Evolutionary conservation across 2,329 filamentous ascomycete species (phyloP).

Genomic region (Diaporthe sp.): DNA sequence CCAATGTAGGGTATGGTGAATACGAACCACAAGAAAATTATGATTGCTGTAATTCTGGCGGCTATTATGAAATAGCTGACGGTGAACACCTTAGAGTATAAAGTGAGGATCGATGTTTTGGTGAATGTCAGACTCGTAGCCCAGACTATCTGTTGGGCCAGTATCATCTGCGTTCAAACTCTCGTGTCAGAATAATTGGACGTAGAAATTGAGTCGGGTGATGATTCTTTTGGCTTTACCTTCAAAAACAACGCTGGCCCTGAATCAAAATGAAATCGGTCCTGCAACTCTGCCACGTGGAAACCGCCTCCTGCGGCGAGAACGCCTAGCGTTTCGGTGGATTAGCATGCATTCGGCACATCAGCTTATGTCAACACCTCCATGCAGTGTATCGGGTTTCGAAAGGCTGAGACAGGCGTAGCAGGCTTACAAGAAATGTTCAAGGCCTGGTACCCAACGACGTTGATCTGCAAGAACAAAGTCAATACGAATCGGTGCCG

Average conservation of each 20-base stretch:
- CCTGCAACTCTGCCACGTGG: constrained; percentile 10
- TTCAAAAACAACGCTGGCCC: constrained; percentile 5
- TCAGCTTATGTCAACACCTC: background rate
- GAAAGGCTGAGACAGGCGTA: background rate
- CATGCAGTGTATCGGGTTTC: background rate
- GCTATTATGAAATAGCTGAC: constrained; percentile 4
- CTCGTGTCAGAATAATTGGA: background rate
- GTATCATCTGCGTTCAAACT: background rate
- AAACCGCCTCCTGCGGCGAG: constrained; percentile 17
- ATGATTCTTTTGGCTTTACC: background rate
- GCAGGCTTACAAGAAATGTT: constrained; percentile 5
- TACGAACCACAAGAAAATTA: constrained; percentile 16
- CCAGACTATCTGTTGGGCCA: constrained; percentile 12
- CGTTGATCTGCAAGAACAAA: background rate
- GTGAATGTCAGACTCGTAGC: background rate
- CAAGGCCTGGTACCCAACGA: constrained; percentile 2
- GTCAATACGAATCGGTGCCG: background rate
- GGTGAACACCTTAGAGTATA: background rate
- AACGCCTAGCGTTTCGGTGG: background rate
- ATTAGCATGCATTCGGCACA: background rate
- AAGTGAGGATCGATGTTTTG: constrained; percentile 11
- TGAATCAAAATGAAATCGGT: background rate
- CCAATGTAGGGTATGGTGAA: background rate
- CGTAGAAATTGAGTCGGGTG: background rate
- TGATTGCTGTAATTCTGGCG: background rate